phyloP scores from a whole-genome alignment of 2,329 filamentous ascomycete species.

The Fusarium chlamydosporum region DNA sequence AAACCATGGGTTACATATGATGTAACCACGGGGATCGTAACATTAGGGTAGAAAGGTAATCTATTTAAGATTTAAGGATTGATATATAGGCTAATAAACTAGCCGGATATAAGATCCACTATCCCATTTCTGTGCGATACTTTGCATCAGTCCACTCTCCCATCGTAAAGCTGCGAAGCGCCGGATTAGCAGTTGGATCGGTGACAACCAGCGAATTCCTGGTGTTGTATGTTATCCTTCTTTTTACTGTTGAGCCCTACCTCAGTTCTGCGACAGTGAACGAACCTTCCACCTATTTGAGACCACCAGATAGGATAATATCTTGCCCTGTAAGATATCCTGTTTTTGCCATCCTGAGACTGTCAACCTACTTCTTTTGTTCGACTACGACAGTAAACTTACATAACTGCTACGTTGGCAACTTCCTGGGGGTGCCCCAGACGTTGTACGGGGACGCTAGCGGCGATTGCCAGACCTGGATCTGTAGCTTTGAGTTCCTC shows the following conservation, averaged over 20 bases:
- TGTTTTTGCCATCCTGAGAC: slow-evolving; percentile 31
- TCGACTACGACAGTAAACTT: slow-evolving; percentile 16
- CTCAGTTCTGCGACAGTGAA: not conserved
- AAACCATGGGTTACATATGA: too few species aligned
- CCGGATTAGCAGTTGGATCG: not conserved
- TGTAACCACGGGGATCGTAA: too few species aligned
- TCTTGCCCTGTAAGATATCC: slow-evolving; percentile 37
- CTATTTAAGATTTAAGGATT: too few species aligned
- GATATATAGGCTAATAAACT: too few species aligned
- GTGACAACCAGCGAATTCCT: slow-evolving; percentile 1
- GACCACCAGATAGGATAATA: slow-evolving; percentile 27
- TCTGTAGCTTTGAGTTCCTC: slow-evolving; percentile 52
- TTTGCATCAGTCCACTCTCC: slow-evolving; percentile 11
- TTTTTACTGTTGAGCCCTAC: not conserved
- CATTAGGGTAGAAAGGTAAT: too few species aligned
- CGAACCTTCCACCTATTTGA: slow-evolving; percentile 12
- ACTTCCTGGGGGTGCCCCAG: slow-evolving; percentile 55
- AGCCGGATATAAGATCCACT: too few species aligned
- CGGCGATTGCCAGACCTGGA: slow-evolving; percentile 55
- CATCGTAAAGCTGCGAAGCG: slow-evolving; percentile 23
- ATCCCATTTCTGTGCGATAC: too few species aligned
- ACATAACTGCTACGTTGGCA: slow-evolving; percentile 55
- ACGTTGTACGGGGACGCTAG: slow-evolving; percentile 54
- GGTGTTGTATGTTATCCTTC: slow-evolving; percentile 24
- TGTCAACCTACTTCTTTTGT: not conserved